phyloP scores from a whole-genome alignment of 305 asterid species.

The Fraxinus floribunda region DNA sequence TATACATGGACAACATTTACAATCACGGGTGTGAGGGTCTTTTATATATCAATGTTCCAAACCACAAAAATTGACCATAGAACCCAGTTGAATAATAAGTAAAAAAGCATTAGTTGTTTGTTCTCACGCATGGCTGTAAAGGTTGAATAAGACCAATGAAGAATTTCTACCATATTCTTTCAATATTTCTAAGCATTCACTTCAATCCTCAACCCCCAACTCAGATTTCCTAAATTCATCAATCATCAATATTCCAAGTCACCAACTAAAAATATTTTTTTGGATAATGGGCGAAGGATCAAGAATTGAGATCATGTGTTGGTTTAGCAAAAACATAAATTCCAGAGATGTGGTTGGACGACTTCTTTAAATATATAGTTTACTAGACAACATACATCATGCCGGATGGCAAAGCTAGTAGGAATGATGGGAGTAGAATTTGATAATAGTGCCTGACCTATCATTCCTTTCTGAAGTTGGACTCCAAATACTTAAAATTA shows the following conservation, averaged over 20 bases:
- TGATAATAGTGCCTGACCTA: not conserved
- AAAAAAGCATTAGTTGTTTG: not conserved
- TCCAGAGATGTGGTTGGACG: not conserved
- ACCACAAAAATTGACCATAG: not conserved
- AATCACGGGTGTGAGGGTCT: not conserved
- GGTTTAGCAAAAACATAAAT: not conserved
- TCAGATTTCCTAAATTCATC: not conserved
- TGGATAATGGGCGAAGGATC: not conserved
- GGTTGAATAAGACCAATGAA: slow-evolving; percentile 1
- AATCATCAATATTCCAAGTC: not conserved
- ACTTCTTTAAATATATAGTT: not conserved
- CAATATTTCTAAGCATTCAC: not conserved
- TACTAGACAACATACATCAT: not conserved
- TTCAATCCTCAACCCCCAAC: slow-evolving; percentile 10
- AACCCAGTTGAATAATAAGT: not conserved
- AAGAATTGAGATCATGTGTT: not conserved
- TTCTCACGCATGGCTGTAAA: not conserved
- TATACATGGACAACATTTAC: not conserved
- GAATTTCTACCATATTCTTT: not conserved
- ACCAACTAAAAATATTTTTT: not conserved
- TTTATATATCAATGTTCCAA: not conserved
- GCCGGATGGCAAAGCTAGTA: not conserved
- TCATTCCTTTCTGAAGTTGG: not conserved
- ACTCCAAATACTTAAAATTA: not conserved
- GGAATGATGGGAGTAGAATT: not conserved